Base-by-base conservation (phyloP, 108 stramenopile genomes). In the Seminavis robusta region DNA sequence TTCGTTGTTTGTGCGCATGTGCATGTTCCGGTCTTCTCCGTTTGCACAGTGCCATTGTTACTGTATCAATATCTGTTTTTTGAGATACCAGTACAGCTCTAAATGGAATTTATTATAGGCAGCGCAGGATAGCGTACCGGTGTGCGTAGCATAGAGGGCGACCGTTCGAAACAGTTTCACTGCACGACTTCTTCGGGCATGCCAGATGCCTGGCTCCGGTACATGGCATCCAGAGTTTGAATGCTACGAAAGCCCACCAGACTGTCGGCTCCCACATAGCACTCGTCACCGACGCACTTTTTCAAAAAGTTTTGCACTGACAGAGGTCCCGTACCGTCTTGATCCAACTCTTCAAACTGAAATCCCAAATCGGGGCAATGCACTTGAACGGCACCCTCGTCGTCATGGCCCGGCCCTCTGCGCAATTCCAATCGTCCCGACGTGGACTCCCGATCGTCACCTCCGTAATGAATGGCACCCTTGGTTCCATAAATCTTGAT, bases 151-250 rank as follows among this genome's bases (percentile, higher is more conserved):
- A n/a, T n/a, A n/a, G n/a, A n/a, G n/a, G n/a, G n/a, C n/a, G n/a
- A n/a, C n/a, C n/a, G n/a, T n/a, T n/a, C n/a, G n/a, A n/a, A n/a
- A n/a, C n/a, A n/a, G n/a, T n/a, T n/a, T n/a, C n/a, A n/a, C n/a
- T n/a, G n/a, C n/a, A n/a, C n/a, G n/a, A n/a, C n/a, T n/a, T n/a
- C n/a, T n/a, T n/a, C n/a, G n/a, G n/a, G n/a, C n/a, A n/a, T n/a
- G n/a, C n/a, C n/a, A n/a, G 79, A 79, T 6, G 74, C 67, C 48
- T 78, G 39, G 33, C 73, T 75, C 25, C 74, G 56, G 44, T 84
- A 84, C 77, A 84, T 80, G 11, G 83, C 83, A 38, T 84, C 83
- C 33, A 84, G 52, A 23, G 63, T 76, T 59, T 79, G 78, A 27
- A 80, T 71, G 6, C 71, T 63, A 26, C 67, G 50, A 29, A 84